phyloP scores from a whole-genome alignment of 805 yeast species.

The Lipomyces oligophaga region DNA sequence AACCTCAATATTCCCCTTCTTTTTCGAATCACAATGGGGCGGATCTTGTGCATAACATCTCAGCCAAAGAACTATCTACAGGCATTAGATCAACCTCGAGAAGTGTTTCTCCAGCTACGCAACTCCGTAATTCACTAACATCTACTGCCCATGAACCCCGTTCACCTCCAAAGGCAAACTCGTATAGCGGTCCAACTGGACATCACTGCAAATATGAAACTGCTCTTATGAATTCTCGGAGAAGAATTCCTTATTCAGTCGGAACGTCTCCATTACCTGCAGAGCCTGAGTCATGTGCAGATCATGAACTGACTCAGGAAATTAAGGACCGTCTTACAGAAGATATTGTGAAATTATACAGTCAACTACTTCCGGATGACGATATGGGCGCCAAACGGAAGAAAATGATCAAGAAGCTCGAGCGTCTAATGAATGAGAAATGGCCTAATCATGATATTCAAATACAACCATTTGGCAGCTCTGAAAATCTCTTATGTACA shows the following conservation, averaged over 20 bases:
- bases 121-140: too few species aligned
- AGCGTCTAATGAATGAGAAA: conserved; percentile 20
- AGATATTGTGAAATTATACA: conserved; percentile 17
- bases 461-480: conserved; percentile 29
- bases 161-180: too few species aligned
- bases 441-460: conserved; percentile 28
- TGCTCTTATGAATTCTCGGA: conserved; percentile 23
- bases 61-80: too few species aligned
- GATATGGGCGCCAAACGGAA: conserved; percentile 15
- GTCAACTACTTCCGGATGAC: conserved; percentile 20
- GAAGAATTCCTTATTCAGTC: conserved; percentile 31
- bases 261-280: conserved; percentile 25
- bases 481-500: conserved; percentile 29
- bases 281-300: conserved; percentile 7
- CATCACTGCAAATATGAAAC: conserved; percentile 27
- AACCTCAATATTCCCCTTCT: too few species aligned
- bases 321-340: conserved; percentile 19
- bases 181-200: too few species aligned
- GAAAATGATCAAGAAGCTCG: conserved; percentile 23
- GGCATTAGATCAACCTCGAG: too few species aligned
- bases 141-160: too few species aligned
- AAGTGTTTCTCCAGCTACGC: too few species aligned
- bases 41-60: too few species aligned
- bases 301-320: conserved; percentile 8
- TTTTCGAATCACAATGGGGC: too few species aligned